Percentiles rank a stretch among this genome's conserved stretches.
These are phyloP conservation scores for Senna tora DNA, from an alignment of 306 rosid genomes.

Conservation along the genomic window DNA sequence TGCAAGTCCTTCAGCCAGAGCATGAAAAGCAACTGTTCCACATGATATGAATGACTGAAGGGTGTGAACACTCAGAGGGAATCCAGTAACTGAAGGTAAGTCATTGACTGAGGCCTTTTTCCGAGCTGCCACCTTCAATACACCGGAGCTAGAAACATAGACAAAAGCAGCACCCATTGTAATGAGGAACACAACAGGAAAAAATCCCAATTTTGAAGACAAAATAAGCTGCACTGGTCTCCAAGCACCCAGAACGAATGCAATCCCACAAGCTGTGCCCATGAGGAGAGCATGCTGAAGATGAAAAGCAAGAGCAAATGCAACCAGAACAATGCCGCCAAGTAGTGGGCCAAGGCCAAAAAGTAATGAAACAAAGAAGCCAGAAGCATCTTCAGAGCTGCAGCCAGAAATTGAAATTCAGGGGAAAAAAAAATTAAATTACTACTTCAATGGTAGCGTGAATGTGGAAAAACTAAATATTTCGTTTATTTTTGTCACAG, in stretches of 20 bases:
- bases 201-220: constrained; percentile 74
- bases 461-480: background rate
- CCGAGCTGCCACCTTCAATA: constrained; percentile 61
- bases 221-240: constrained; percentile 85
- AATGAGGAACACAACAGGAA: constrained; percentile 61
- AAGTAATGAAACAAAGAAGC: constrained; percentile 93
- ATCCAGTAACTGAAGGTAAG: constrained; percentile 55
- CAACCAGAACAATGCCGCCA: constrained; percentile 78
- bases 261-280: constrained; percentile 96
- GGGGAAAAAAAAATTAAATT: background rate
- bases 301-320: constrained; percentile 78
- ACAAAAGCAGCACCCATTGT: constrained; percentile 70
- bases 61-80: constrained; percentile 80
- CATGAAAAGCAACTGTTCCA: constrained; percentile 88
- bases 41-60: constrained; percentile 92
- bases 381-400: constrained; percentile 98
- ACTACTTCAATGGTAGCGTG: background rate
- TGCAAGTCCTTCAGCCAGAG: constrained; percentile 96
- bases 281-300: constrained; percentile 91
- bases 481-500: background rate
- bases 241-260: constrained; percentile 97
- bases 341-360: constrained; percentile 96
- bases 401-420: constrained; percentile 36
- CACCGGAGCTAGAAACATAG: constrained; percentile 61
- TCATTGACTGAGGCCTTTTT: constrained; percentile 62